These are phyloP conservation scores for Bullera alba DNA, from an alignment of 768 basidiomycete genomes.

Conservation along the genomic window DNA sequence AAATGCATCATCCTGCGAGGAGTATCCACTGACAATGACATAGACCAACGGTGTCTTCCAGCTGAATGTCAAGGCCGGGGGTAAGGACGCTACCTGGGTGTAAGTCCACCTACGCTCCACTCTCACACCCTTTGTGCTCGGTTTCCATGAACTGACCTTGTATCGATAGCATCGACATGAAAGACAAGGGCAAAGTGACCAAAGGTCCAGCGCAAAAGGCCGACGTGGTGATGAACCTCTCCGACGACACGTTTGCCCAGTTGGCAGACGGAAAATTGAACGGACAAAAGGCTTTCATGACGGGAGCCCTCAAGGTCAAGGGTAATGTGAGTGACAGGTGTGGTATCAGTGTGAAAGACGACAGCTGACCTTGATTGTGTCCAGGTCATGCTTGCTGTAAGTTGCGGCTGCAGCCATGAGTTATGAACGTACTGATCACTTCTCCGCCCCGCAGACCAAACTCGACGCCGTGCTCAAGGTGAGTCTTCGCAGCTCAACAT, in stretches of 20 bases:
- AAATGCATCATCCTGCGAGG: too few relatives aligned
- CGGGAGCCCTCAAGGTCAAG: conserved; percentile 71
- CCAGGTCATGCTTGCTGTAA: conserved; percentile 36
- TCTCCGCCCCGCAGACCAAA: conserved; percentile 54
- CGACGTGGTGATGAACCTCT: conserved; percentile 21
- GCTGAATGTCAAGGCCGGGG: conserved; percentile 62
- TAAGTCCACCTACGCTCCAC: conserved; percentile 7
- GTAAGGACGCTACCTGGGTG: conserved; percentile 65
- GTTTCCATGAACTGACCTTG: background rate
- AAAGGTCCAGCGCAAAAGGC: conserved; percentile 39
- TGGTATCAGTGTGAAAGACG: background rate
- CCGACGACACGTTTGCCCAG: conserved; percentile 58
- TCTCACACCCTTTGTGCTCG: background rate
- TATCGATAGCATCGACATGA: conserved; percentile 69
- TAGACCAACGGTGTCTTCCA: conserved; percentile 88
- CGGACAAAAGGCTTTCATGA: conserved; percentile 94
- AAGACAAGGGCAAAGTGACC: conserved; percentile 51
- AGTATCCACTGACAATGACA: conserved; percentile 38
- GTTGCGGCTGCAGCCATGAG: conserved; percentile 2
- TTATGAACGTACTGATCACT: background rate
- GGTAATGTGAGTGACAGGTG: conserved; percentile 33
- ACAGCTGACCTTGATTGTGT: background rate
- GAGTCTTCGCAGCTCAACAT: conserved; percentile 15
- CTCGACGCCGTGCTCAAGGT: conserved; percentile 78
- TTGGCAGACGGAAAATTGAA: conserved; percentile 60